Base-by-base conservation (phyloP, 129 eudicot species). In the Pseudognaphalium luteoalbum region DNA sequence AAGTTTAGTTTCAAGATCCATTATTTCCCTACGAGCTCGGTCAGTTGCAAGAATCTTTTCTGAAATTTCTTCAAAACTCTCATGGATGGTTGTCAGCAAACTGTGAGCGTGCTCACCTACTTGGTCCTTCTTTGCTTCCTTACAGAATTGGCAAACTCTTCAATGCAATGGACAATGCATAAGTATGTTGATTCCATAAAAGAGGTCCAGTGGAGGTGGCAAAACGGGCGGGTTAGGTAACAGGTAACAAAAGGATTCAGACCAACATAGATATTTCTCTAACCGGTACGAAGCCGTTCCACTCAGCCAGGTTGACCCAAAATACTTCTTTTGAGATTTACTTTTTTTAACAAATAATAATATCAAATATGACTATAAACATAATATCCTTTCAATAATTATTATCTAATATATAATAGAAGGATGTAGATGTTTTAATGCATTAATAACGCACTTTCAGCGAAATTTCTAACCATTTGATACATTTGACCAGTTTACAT, bases 101-200 rank as follows among this genome's bases (percentile, higher is more conserved):
- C 66, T 77, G 75, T 92, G 85, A 76, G 89, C 92, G 82, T 87
- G 89, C 51, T 78, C 86, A 52, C 83, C 92, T 12, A 78, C 89
- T 39, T 82, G 82, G 63, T 89, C 89, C 76, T 84, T 92, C 78
- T 85, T 92, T 76, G 89, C 88, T 67, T 87, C 97, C 90, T 96
- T 91, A 41, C 47, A 77, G 11, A 68, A 59, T 9, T 25, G n/a
- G 17, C 7, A 1, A 0, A 3, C 22, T 66, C 17, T 56, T 32
- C 62, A 47, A 61, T 70, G 33, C 15, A 60, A 5, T 29, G 44
- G 7, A 47, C 28, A 67, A 19, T 67, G 15, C 17, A 50, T 29
- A 35, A 17, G 20, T 34, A 32, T 11, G 6, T 32, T 34, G 20
- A 61, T 65, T 32, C 42, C 42, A 65, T 10, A 17, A 32, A 65